Evolutionary conservation across 164 flowering plant species (phyloP).

Genomic region (Houttuynia cordata): DNA sequence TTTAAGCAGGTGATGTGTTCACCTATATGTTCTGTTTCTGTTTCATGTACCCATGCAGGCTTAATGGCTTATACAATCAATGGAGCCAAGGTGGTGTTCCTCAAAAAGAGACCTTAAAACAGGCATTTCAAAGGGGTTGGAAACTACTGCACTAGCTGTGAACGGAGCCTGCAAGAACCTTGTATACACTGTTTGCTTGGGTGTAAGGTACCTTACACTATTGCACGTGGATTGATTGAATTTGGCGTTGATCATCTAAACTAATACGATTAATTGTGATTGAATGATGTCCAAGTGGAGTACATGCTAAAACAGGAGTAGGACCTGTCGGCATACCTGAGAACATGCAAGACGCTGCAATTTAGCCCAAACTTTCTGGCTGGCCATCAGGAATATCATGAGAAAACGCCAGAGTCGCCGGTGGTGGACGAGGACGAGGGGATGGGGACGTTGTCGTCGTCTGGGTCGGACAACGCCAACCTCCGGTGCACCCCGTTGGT

Average conservation of each 20-base stretch:
- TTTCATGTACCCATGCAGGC: no score
- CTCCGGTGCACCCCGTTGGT: conserved; percentile 35
- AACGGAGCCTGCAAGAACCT: conserved; percentile 84
- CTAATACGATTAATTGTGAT: no score
- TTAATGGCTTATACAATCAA: conserved; percentile 91
- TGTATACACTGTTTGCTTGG: conserved; percentile 83
- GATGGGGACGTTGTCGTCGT: conserved; percentile 38
- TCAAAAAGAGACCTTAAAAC: conserved; percentile 86
- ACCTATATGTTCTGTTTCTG: no score
- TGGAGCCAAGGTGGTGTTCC: conserved; percentile 84
- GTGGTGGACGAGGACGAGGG: conserved; percentile 43
- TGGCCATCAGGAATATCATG: conserved; percentile 58
- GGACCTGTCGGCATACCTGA: conserved; percentile 60
- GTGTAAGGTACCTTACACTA: conserved; percentile 64
- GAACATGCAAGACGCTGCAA: conserved; percentile 53
- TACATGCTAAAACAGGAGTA: conserved; percentile 52
- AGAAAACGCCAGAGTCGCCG: conserved; percentile 45
- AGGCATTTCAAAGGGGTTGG: conserved; percentile 88
- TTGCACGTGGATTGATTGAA: no score
- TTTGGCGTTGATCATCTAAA: no score
- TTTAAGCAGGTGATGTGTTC: no score
- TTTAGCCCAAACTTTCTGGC: conserved; percentile 70
- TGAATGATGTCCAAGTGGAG: conserved; percentile 48
- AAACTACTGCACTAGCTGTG: conserved; percentile 82
- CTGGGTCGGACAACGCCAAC: conserved; percentile 52